A percentile compares a stretch with the other conserved stretches of the same genome.
Conservation (phyloP, 768 basidiomycete genomes). For the Boletus tylopilopsis region DNA sequence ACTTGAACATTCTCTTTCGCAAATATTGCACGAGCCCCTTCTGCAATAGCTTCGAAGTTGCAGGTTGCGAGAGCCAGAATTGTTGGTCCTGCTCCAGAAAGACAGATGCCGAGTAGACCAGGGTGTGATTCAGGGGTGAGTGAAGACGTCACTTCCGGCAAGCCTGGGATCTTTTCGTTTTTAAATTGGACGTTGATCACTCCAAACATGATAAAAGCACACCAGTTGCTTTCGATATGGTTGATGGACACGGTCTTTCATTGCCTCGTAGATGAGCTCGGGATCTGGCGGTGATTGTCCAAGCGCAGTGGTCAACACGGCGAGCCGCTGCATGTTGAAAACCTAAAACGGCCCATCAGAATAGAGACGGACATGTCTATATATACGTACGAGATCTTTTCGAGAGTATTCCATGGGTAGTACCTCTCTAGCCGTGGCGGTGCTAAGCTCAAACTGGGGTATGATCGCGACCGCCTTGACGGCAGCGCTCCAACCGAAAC, state of each 20-base stretch:
- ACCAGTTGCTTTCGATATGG: conserved; percentile 90
- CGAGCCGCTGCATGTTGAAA: conserved; percentile 95
- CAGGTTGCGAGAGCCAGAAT: conserved; percentile 90
- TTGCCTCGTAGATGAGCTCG: conserved; percentile 96
- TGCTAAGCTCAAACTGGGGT: conserved; percentile 93
- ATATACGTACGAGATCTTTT: conserved; percentile 70
- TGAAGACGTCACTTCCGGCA: conserved; percentile 85
- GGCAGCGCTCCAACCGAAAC: conserved; percentile 78
- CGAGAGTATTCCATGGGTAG: conserved; percentile 82
- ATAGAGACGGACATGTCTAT: not conserved
- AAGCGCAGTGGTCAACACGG: conserved; percentile 93
- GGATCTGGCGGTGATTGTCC: conserved; percentile 89
- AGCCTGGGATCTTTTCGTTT: conserved; percentile 78
- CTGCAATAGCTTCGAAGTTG: conserved; percentile 82
- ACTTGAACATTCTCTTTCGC: conserved; percentile 67
- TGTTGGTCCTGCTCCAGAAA: conserved; percentile 97
- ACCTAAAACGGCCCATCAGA: conserved; percentile 50
- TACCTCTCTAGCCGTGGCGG: conserved; percentile 88
- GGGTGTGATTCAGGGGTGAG: conserved; percentile 89
- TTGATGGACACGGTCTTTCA: conserved; percentile 98
- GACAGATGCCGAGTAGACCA: conserved; percentile 94
- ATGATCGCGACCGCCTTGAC: conserved; percentile 95
- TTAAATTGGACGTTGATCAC: not conserved
- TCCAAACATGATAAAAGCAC: conserved; percentile 26
- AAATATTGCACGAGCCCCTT: conserved; percentile 77